Percentiles rank a stretch among this genome's conserved stretches.
Conservation (phyloP, 2,329 filamentous ascomycete genomes). For the Magnaporthiopsis poae region DNA sequence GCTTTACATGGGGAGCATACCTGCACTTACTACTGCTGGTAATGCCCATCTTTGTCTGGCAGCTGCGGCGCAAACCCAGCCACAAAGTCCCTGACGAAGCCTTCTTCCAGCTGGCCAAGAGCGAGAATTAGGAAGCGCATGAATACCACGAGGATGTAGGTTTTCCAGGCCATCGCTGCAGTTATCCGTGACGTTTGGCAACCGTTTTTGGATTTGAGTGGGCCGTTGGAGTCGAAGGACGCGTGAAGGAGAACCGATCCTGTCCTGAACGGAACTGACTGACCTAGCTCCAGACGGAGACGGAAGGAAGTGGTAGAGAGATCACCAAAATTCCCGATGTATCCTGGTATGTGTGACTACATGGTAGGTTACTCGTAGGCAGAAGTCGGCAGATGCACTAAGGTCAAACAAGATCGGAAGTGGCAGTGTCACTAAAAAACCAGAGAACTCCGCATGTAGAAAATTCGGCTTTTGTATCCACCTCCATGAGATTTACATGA, state of each 20-base stretch:
- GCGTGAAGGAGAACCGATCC: too few species aligned
- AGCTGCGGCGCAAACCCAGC: neutral
- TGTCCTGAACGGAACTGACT: too few species aligned
- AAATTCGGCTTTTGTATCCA: neutral
- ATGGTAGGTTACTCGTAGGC: too few species aligned
- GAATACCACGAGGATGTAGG: neutral
- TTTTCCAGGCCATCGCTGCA: neutral
- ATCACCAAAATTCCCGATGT: too few species aligned
- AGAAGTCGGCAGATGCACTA: neutral
- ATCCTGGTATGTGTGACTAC: too few species aligned
- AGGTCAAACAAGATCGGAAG: neutral
- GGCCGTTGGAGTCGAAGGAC: too few species aligned
- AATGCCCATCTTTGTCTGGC: neutral
- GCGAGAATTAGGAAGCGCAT: neutral
- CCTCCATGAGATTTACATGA: neutral
- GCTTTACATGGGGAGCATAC: neutral
- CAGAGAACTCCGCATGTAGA: neutral
- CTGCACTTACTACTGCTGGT: neutral
- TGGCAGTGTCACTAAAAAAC: neutral
- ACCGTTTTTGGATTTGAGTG: too few species aligned
- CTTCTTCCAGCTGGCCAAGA: neutral
- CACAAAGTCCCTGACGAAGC: neutral
- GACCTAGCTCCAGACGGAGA: too few species aligned
- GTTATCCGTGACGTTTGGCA: too few species aligned
- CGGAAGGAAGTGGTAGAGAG: too few species aligned